Conservation (phyloP, 805 yeast genomes). For the Kluyveromyces starmeri region DNA sequence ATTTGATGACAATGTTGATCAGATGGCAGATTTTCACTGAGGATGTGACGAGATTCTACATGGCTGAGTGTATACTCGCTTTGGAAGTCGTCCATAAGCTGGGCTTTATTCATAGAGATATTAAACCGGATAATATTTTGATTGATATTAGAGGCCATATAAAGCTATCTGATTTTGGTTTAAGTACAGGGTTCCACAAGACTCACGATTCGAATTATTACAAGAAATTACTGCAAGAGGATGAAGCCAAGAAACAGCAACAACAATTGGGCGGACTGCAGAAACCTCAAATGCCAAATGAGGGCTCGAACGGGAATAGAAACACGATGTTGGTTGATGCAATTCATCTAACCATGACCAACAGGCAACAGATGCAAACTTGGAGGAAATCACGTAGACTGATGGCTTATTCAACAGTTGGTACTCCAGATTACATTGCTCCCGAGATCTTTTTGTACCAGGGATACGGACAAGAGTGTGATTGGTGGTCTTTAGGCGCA, state of each 20-base stretch:
- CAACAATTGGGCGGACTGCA: slow-evolving; percentile 23
- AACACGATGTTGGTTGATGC: slow-evolving; percentile 89
- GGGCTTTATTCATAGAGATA: slow-evolving; percentile 94
- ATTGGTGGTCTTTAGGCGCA: slow-evolving; percentile 97
- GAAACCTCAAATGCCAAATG: slow-evolving; percentile 28
- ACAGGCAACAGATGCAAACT: slow-evolving; percentile 89
- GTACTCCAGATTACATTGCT: slow-evolving; percentile 93
- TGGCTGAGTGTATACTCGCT: slow-evolving; percentile 94
- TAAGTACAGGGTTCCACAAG: slow-evolving; percentile 86
- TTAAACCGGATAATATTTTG: slow-evolving; percentile 92
- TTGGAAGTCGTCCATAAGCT: slow-evolving; percentile 89
- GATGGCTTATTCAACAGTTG: slow-evolving; percentile 95
- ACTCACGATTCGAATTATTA: slow-evolving; percentile 88
- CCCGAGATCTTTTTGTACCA: slow-evolving; percentile 89
- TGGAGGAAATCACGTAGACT: slow-evolving; percentile 88
- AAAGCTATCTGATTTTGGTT: slow-evolving; percentile 80
- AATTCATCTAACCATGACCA: slow-evolving; percentile 89
- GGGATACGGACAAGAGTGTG: slow-evolving; percentile 95
- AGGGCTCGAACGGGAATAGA: slow-evolving; percentile 36
- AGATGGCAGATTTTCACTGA: slow-evolving; percentile 92
- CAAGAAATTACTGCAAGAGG: slow-evolving; percentile 69
- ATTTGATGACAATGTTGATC: slow-evolving; percentile 89
- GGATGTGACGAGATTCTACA: slow-evolving; percentile 85
- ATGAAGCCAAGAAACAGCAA: slow-evolving; percentile 26
- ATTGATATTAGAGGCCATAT: slow-evolving; percentile 77